Base-by-base conservation (phyloP, 352 stramenopile species). In the Phytophthora nicotianae region DNA sequence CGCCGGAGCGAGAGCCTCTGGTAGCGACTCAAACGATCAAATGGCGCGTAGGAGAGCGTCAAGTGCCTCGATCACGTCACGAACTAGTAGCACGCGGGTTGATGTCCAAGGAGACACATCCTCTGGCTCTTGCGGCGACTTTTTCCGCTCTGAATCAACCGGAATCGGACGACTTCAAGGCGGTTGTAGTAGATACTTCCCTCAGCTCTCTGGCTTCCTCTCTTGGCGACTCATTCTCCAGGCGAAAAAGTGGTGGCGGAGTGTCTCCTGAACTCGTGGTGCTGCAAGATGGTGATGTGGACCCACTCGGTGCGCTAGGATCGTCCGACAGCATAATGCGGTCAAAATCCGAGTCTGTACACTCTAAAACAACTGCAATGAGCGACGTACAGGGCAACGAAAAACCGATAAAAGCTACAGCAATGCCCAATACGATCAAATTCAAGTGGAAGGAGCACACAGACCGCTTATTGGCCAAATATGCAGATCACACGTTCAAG, bases 371-470 rank as follows among this genome's bases (percentile, higher is more conserved):
- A 8, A 16, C 35, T 27, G 52, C 45, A 38, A 58, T 60, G 38
- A 19, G 56, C 10, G 21, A 45, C 5, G n/a, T 46, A 13, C n/a
- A 66, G 14, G n/a, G 14, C 2, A 10, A 17, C 14, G 32, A 26
- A 21, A 40, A 16, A 17, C 19, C 2, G 0, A 2, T 17, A 13
- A 51, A 47, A 41, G 4, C 16, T 21, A 35, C 14, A 20, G 33
- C 21, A 35, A 26, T 20, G 20, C 53, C 45, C 21, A 45, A 27
- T 50, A 90, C 75, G 3, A 75, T 88, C 16, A 91, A 88, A 48
- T 52, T 73, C 55, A 67, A 72, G 55, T 95, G 86, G 83, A 88
- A 77, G 17, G 55, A 70, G 24, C 81, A 92, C 53, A 93, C 83
- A 13, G 79, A 95, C 42, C 65, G 76, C 8, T 54, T 93, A 6